Percentiles rank a stretch among this genome's conserved stretches.
Conservation (phyloP, 192 early-diverging fungal genomes). For the Pilaira anomala region DNA sequence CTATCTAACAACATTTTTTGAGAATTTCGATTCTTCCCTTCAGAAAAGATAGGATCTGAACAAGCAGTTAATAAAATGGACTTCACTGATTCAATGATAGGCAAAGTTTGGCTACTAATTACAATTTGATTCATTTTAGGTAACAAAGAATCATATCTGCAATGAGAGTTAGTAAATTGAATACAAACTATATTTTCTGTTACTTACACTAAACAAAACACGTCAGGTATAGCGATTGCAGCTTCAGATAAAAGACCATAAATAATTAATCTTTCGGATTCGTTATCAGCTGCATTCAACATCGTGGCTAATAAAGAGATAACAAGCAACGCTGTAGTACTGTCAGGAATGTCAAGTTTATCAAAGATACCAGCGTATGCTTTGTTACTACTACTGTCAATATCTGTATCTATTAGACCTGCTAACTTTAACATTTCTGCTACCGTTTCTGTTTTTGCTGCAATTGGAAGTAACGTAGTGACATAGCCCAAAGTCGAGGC, state of each 20-base stretch:
- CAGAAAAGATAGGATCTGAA: constrained; percentile 40
- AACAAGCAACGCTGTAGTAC: constrained; percentile 58
- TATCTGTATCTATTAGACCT: constrained; percentile 43
- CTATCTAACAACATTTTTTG: constrained; percentile 49
- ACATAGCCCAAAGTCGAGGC: constrained; percentile 66
- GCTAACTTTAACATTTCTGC: constrained; percentile 46
- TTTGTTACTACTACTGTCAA: constrained; percentile 39
- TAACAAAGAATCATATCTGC: constrained; percentile 66
- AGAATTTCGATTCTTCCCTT: constrained; percentile 38
- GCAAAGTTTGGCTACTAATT: constrained; percentile 57
- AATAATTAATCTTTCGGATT: constrained; percentile 67
- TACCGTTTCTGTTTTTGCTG: constrained; percentile 62
- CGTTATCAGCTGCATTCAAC: constrained; percentile 68
- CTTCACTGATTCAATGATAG: constrained; percentile 66
- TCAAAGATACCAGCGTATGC: constrained; percentile 63
- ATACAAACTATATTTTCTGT: not conserved
- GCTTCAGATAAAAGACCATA: constrained; percentile 77
- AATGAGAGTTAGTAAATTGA: too few species aligned
- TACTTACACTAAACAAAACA: constrained; percentile 72
- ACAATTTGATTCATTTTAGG: constrained; percentile 73
- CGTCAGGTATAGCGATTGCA: constrained; percentile 65
- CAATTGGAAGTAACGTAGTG: constrained; percentile 69
- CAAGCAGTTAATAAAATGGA: constrained; percentile 65
- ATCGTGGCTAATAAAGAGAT: constrained; percentile 66
- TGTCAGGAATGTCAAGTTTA: constrained; percentile 60